Evolutionary conservation across 768 basidiomycete species (phyloP).

Genomic region (Leucosporidium scottii): DNA sequence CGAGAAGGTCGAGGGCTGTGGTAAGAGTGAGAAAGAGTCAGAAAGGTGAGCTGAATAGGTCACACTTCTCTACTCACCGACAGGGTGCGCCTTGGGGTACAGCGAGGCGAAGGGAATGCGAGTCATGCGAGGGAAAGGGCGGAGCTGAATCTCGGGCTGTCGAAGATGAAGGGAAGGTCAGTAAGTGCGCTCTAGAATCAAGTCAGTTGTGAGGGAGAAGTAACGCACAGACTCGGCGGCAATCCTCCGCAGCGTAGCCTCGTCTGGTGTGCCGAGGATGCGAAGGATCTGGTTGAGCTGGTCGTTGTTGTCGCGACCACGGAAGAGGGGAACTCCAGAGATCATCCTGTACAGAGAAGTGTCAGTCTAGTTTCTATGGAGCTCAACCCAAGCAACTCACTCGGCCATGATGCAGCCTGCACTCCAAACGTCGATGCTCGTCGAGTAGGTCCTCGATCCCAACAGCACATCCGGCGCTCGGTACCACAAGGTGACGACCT

Average conservation of each 20-base stretch:
- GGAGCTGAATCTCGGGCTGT: constrained; percentile 73
- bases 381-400: constrained; percentile 3
- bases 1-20: constrained; percentile 80
- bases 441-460: constrained; percentile 83
- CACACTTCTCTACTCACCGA: constrained; percentile 49
- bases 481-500: constrained; percentile 99
- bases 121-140: constrained; percentile 79
- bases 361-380: neutral
- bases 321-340: constrained; percentile 88
- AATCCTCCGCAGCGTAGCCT: constrained; percentile 79
- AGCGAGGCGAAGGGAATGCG: constrained; percentile 74
- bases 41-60: neutral
- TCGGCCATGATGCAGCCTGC: constrained; percentile 99
- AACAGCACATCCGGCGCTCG: constrained; percentile 88
- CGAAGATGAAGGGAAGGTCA: constrained; percentile 13
- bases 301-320: constrained; percentile 94
- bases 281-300: constrained; percentile 97
- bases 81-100: constrained; percentile 74
- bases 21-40: neutral
- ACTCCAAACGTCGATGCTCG: constrained; percentile 97
- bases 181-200: neutral
- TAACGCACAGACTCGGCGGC: constrained; percentile 60
- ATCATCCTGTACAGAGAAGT: constrained; percentile 58
- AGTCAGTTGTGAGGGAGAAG: neutral
- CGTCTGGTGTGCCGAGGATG: constrained; percentile 89